Evolutionary conservation across 208 protist species (phyloP), one percentile per base, ranked within the genome.

Genomic region (Trypanosoma caninum): DNA sequence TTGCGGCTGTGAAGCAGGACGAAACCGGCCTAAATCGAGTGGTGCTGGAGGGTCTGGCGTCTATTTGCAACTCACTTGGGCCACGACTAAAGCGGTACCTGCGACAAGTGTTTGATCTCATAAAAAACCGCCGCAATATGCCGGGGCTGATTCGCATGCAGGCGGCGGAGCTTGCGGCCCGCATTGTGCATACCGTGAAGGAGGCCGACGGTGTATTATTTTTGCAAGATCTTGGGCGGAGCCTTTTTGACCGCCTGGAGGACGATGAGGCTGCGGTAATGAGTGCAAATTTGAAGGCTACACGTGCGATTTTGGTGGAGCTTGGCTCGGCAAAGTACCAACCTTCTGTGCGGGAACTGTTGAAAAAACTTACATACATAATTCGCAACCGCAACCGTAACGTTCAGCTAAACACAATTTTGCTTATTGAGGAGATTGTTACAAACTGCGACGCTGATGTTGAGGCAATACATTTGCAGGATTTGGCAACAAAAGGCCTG

Each of bases 331-430:
- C 78, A 9, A 92, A 97, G 65, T 99, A 99, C 89, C 94, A 90
- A 50, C 97, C 97, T 2, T 94, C 95, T 13, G 91, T 98, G 40
- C 87, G 90, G 33, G 98, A 99, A 64, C 79, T 99, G 23, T 74
- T 99, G 23, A 97, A 98, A 59, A 87, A 97, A 7, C 82, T 99
- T 1, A 99, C 97, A 8, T 98, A 98, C 52, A 98, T 99, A 40
- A 87, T 99, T n/a, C 97, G 97, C 65, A 99, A 99, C 72, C 74
- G 97, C 34, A 86, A 99, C 72, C 98, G 98, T 67, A 92, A 97
- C 42, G 98, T 99, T 33, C 97, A 99, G 73, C 93, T 99, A 74
- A 97, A 98, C 67, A 94, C 87, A 34, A 99, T 99, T 52, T 79
- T 97, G 25, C 90, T 99, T 8, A 94, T 99, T 27, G 98, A 98